Evolutionary conservation across 306 rosid genomes (phyloP), one percentile per base, ranked within the genome.

Genomic region (Hippophae gyantsensis): DNA sequence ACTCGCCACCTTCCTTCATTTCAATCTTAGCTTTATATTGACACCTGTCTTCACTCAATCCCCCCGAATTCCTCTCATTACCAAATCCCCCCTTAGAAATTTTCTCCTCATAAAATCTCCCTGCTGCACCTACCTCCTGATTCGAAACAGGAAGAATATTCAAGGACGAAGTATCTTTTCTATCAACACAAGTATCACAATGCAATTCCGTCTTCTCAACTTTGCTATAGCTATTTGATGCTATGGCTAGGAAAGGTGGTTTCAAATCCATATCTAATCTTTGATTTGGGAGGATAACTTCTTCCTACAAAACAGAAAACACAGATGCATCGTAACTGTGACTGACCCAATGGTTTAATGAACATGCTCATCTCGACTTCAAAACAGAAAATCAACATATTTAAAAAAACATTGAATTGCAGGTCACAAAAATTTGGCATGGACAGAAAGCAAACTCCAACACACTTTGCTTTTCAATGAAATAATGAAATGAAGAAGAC

Each of bases 261-360:
- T 72, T 69, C 25, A 69, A 48, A 41, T 47, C 66, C 55, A 66
- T 62, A 49, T 42, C 56, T 10, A 38, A 72, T 63, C 58, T 61
- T 70, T 54, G 56, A 73, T 65, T 84, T 9, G 40, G 70, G 44
- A 67, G 61, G 57, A 71, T 32, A n/a, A 41, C 60, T 78, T 68
- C 86, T 67, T 64, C 73, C 94, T 83, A 86, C 85, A 79, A 48
- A 74, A 51, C 53, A 86, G 83, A 79, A 48, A 74, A 51, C 53
- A 55, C 57, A 49, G n/a, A 14, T 6, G 9, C 48, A 59, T 5
- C 38, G 7, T 7, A 2, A 1, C 4, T 26, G 8, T 3, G 10
- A 27, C 0, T 5, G 2, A 14, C 38, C 12, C 3, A 55, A 38
- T 7, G 5, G 38, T 32, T 32, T 32, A 32, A 32, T 32, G 45